Evolutionary conservation across 1,284 basidiomycete genomes (phyloP).

Genomic region (Leucoagaricus sp.): DNA sequence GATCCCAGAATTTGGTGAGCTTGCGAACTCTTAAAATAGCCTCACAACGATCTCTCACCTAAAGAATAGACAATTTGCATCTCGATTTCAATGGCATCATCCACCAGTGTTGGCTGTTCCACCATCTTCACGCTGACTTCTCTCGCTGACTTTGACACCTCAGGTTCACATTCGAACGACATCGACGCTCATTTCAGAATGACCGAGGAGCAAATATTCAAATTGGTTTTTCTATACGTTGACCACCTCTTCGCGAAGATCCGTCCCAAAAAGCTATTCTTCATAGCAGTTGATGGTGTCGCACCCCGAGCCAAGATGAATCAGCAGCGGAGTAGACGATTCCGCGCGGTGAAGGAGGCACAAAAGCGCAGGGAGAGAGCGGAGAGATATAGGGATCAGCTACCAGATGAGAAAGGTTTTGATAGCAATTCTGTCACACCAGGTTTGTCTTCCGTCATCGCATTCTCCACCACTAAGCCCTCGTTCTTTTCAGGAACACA

Average conservation of each 20-base stretch:
- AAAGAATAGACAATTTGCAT: conserved; percentile 80
- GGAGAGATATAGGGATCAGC: conserved; percentile 82
- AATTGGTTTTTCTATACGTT: conserved; percentile 95
- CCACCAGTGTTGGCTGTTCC: conserved; percentile 77
- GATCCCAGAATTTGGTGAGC: conserved; percentile 88
- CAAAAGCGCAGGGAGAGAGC: conserved; percentile 89
- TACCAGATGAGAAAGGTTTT: conserved; percentile 93
- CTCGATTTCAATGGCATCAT: conserved; percentile 99
- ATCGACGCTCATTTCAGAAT: conserved; percentile 93
- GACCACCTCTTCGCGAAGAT: conserved; percentile 97
- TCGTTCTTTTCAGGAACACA: conserved; percentile 66
- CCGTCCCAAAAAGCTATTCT: conserved; percentile 95
- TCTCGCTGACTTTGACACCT: background rate
- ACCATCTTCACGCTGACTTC: background rate
- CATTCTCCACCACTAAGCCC: background rate
- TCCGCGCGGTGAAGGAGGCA: conserved; percentile 93
- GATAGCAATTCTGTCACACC: conserved; percentile 99
- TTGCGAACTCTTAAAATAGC: background rate
- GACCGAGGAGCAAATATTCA: conserved; percentile 97
- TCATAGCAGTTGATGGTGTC: conserved; percentile 98
- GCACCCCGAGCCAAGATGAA: conserved; percentile 99
- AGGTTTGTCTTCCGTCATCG: conserved; percentile 51
- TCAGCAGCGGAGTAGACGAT: conserved; percentile 93
- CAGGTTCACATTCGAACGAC: conserved; percentile 91
- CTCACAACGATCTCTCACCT: background rate